Conservation (phyloP, 1,284 basidiomycete species). For the Coniferiporia weirii region DNA sequence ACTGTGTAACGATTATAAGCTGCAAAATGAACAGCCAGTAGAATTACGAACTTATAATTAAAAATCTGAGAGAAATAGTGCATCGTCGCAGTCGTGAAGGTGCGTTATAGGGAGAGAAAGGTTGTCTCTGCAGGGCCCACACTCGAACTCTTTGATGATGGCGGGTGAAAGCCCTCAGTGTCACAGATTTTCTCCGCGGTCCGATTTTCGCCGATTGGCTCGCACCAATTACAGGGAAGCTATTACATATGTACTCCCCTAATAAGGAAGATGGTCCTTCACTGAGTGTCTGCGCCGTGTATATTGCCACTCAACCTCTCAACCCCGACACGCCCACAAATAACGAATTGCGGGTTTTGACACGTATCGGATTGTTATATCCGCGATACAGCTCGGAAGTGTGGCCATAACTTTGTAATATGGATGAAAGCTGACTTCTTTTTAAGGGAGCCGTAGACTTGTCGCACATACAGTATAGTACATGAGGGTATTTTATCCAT, state of each 20-base stretch:
- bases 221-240: not conserved
- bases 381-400: too few species aligned
- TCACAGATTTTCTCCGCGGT: not conserved
- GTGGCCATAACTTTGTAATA: too few species aligned
- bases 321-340: too few species aligned
- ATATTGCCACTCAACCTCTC: not conserved
- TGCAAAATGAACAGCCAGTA: not conserved
- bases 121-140: not conserved
- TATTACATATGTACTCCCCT: not conserved
- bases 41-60: slow-evolving; percentile 25
- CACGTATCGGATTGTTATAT: too few species aligned
- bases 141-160: not conserved
- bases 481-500: too few species aligned
- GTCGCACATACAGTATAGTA: too few species aligned
- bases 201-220: slow-evolving; percentile 8
- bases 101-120: not conserved
- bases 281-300: too few species aligned
- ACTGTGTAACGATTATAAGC: slow-evolving; percentile 36
- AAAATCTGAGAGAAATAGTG: slow-evolving; percentile 25
- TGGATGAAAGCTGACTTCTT: too few species aligned
- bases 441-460: too few species aligned
- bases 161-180: not conserved
- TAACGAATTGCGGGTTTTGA: too few species aligned
- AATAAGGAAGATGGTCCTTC: too few species aligned
- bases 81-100: slow-evolving; percentile 17